phyloP scores from a whole-genome alignment of 106 monocot genomes.

The Dioscorea alata region DNA sequence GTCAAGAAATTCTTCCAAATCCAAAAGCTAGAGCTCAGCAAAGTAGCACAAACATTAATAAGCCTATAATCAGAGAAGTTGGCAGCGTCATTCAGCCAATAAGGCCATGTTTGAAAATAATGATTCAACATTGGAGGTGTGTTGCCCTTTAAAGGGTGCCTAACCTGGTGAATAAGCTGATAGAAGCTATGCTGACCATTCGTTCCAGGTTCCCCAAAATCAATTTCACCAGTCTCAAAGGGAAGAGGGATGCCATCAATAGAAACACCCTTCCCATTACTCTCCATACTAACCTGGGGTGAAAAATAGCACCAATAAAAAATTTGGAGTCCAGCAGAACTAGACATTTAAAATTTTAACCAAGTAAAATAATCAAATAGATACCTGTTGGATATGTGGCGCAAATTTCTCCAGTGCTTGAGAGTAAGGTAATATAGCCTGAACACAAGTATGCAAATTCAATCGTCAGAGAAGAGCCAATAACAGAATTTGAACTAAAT shows the following conservation, averaged over 20 bases:
- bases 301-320: conserved; percentile 13
- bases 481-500: neutral
- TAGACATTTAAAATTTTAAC: neutral
- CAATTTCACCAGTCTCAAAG: conserved; percentile 92
- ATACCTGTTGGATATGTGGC: conserved; percentile 97
- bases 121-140: neutral
- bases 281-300: conserved; percentile 93
- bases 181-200: conserved; percentile 99
- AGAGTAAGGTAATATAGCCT: conserved; percentile 93
- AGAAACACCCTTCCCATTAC: conserved; percentile 99
- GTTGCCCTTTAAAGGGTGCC: neutral
- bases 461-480: too few relatives aligned
- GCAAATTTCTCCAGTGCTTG: conserved; percentile 97
- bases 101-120: neutral
- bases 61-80: too few relatives aligned
- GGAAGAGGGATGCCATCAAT: conserved; percentile 91
- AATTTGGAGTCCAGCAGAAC: neutral
- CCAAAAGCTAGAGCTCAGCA: too few relatives aligned
- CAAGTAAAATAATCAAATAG: neutral
- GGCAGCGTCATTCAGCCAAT: too few relatives aligned
- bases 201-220: conserved; percentile 99
- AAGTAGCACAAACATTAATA: too few relatives aligned
- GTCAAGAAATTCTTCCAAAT: too few relatives aligned
- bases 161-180: conserved; percentile 94
- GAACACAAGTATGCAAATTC: conserved; percentile 5